Evolutionary conservation across 1,284 basidiomycete genomes (phyloP), one percentile per base, ranked within the genome.

Genomic region (Moniliophthora roreri): DNA sequence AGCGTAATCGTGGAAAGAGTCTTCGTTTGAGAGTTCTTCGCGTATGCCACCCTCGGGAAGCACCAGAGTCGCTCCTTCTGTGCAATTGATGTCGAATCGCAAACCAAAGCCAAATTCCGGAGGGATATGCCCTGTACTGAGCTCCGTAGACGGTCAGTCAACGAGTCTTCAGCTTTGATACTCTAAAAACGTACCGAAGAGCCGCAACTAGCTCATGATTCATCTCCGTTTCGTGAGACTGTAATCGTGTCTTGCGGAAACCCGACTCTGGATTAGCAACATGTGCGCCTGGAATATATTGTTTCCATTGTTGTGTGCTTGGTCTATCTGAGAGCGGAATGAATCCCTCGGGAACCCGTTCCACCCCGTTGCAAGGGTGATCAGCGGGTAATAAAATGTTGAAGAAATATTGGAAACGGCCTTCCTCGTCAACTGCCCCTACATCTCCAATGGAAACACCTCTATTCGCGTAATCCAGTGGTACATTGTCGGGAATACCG

Each of bases 291-390:
- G 45, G 45, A n/a, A 6, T 7, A 32, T 47, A n/a, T n/a, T n/a
- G n/a, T n/a, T n/a, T n/a, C n/a, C n/a, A n/a, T n/a, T n/a, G n/a
- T n/a, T n/a, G n/a, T n/a, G n/a, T n/a, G n/a, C n/a, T n/a, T n/a
- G n/a, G 20, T 47, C 20, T n/a, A 24, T 13, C 13, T 13, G 24
- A 42, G 6, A 51, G 41, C 6, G 40, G 50, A 10, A 24, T 2
- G 34, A 51, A 51, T n/a, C 45, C 50, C n/a, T n/a, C 20, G 37
- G 50, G 50, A n/a, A 51, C 50, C 9, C 50, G 18, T 16, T 34
- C 41, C 10, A 16, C 32, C 28, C 28, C 11, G 34, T 51, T 51
- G 4, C 44, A 34, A 3, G 40, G 23, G 39, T 44, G 24, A 23
- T 45, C 41, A 13, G 50, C 41, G n/a, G 41, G 32, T 4, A 34